A percentile compares a stretch with the other conserved stretches of the same genome.
phyloP scores from a whole-genome alignment of 441 rosid species.

The Lepidium campestre region DNA sequence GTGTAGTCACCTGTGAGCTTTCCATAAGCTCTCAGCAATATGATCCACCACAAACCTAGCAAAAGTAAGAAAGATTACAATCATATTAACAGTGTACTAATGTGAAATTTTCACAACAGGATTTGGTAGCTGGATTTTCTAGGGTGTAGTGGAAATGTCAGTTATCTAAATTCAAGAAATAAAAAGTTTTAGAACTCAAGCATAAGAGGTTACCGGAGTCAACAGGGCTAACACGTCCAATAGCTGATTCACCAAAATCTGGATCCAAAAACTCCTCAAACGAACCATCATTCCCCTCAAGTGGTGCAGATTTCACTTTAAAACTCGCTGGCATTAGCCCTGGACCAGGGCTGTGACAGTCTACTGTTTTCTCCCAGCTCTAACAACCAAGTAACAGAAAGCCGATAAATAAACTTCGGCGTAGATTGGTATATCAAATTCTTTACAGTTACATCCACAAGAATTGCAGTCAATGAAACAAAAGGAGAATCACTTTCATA shows the following conservation, averaged over 20 bases:
- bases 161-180: background rate
- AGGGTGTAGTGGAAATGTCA: background rate
- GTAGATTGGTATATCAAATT: background rate
- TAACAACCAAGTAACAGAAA: conserved; percentile 28
- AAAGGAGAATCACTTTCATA: background rate
- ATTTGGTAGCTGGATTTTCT: background rate
- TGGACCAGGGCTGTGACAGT: conserved; percentile 93
- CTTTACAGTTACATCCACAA: background rate
- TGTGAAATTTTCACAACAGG: background rate
- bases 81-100: background rate
- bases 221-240: conserved; percentile 98
- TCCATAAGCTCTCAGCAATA: conserved; percentile 84
- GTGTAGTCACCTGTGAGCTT: conserved; percentile 78
- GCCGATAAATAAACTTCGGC: background rate
- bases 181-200: background rate
- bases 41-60: conserved; percentile 89
- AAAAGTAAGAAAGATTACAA: background rate
- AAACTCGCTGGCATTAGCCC: conserved; percentile 98
- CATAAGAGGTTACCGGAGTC: conserved; percentile 61
- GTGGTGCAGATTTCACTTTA: conserved; percentile 68
- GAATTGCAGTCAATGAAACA: background rate
- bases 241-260: conserved; percentile 95
- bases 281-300: conserved; percentile 54
- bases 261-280: conserved; percentile 83
- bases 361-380: conserved; percentile 99